A percentile compares a stretch with the other conserved stretches of the same genome.
Evolutionary conservation across 1,284 basidiomycete species (phyloP).

Genomic region (Tylopilus orsonianus): DNA sequence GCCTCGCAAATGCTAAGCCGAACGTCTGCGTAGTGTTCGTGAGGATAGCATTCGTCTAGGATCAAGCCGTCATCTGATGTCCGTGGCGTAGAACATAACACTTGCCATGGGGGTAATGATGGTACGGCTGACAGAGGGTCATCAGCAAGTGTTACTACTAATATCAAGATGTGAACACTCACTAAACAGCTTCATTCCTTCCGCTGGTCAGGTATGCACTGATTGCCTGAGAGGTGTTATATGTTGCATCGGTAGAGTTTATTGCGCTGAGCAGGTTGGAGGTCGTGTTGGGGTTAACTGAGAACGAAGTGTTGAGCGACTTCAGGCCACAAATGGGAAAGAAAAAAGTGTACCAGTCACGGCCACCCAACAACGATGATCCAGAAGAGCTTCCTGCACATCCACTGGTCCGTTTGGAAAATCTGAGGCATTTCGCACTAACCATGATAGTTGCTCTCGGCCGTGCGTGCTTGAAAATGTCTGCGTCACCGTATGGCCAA

Average conservation of each 20-base stretch:
- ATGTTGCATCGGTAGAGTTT: conserved; percentile 29
- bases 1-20: conserved; percentile 37
- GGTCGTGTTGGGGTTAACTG: conserved; percentile 43
- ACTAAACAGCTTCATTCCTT: conserved; percentile 52
- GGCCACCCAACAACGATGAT: conserved; percentile 47
- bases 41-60: conserved; percentile 22
- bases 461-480: conserved; percentile 32
- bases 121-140: conserved; percentile 19
- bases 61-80: background rate
- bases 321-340: conserved; percentile 1
- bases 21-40: conserved; percentile 32
- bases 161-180: conserved; percentile 9
- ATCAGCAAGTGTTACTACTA: conserved; percentile 6
- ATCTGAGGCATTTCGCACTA: conserved; percentile 35
- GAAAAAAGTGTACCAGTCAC: conserved; percentile 37
- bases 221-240: conserved; percentile 39
- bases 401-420: conserved; percentile 43
- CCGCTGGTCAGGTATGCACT: conserved; percentile 36
- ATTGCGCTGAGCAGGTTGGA: conserved; percentile 34
- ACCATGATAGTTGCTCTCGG: conserved; percentile 39
- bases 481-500: conserved; percentile 44
- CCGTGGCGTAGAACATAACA: background rate
- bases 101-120: conserved; percentile 27
- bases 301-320: background rate
- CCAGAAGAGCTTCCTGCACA: conserved; percentile 37